Percentiles rank a stretch among this genome's conserved stretches.
phyloP scores from a whole-genome alignment of 345 rosid species.

The Gossypium turneri region DNA sequence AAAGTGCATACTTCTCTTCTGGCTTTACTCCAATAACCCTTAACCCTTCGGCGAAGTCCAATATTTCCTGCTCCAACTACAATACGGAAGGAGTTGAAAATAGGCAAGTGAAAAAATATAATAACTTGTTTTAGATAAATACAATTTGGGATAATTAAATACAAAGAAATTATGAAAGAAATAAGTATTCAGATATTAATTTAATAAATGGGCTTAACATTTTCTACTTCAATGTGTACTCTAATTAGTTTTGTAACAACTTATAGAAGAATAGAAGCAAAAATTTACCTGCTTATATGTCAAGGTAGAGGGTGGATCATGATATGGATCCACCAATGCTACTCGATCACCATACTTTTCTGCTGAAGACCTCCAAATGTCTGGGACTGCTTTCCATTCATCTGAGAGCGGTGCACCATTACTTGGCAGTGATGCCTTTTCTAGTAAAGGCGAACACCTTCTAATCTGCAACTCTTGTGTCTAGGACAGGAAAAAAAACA shows the following conservation, averaged over 20 bases:
- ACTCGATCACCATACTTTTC: conserved; percentile 73
- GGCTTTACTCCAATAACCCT: conserved; percentile 79
- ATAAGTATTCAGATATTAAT: conserved; percentile 1
- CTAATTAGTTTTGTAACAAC: neutral
- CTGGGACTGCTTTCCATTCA: conserved; percentile 86
- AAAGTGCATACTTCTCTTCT: conserved; percentile 78
- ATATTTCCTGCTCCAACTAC: conserved; percentile 80
- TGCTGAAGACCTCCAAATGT: conserved; percentile 82
- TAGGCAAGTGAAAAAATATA: neutral
- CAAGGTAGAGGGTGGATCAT: conserved; percentile 70
- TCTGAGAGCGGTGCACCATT: conserved; percentile 34
- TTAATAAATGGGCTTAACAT: neutral
- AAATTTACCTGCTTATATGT: conserved; percentile 65
- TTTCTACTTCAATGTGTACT: neutral
- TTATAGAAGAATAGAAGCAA: neutral
- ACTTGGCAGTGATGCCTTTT: conserved; percentile 32
- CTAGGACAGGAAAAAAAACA: conserved; percentile 28
- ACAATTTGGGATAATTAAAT: neutral
- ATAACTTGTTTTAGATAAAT: conserved; percentile 7
- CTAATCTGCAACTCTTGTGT: conserved; percentile 47
- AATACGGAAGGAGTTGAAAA: conserved; percentile 23
- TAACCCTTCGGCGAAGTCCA: conserved; percentile 83
- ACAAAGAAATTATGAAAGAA: neutral
- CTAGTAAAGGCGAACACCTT: conserved; percentile 60
- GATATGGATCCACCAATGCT: conserved; percentile 85